Conservation (phyloP, 441 rosid species). For the Adansonia gregorii region DNA sequence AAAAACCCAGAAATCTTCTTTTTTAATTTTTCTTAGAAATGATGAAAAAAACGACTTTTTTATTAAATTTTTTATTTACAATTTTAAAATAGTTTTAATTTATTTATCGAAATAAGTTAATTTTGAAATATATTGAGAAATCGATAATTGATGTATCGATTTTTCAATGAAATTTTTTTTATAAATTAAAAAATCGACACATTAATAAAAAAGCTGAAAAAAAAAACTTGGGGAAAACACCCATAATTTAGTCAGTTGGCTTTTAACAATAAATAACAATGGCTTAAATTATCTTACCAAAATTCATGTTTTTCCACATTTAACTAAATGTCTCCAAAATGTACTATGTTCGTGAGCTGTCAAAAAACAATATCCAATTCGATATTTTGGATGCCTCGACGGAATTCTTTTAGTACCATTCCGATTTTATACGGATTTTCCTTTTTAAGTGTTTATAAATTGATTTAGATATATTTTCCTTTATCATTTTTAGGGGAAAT, state of each 20-base stretch:
- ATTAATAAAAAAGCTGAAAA: background rate
- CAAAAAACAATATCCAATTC: background rate
- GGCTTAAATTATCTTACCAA: background rate
- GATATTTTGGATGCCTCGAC: background rate
- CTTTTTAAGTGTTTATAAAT: background rate
- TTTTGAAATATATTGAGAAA: too few relatives aligned
- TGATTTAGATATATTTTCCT: too few relatives aligned
- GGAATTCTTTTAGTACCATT: background rate
- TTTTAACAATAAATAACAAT: slow-evolving; percentile 13
- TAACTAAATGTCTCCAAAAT: background rate
- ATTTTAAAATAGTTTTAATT: too few relatives aligned
- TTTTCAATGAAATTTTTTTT: too few relatives aligned
- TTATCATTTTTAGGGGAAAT: too few relatives aligned
- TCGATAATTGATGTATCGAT: too few relatives aligned
- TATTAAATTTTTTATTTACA: too few relatives aligned
- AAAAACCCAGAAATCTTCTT: background rate
- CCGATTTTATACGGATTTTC: background rate
- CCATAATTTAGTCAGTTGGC: background rate
- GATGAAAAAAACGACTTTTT: background rate
- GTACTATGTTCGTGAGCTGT: slow-evolving; percentile 14
- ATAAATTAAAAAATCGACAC: too few relatives aligned
- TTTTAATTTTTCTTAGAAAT: background rate
- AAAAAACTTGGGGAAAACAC: background rate
- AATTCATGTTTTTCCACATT: background rate
- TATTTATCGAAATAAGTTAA: too few relatives aligned